Percentiles rank a stretch among this genome's conserved stretches.
Evolutionary conservation across 257 asterid species (phyloP).

Genomic region (Voacanga thouarsii): DNA sequence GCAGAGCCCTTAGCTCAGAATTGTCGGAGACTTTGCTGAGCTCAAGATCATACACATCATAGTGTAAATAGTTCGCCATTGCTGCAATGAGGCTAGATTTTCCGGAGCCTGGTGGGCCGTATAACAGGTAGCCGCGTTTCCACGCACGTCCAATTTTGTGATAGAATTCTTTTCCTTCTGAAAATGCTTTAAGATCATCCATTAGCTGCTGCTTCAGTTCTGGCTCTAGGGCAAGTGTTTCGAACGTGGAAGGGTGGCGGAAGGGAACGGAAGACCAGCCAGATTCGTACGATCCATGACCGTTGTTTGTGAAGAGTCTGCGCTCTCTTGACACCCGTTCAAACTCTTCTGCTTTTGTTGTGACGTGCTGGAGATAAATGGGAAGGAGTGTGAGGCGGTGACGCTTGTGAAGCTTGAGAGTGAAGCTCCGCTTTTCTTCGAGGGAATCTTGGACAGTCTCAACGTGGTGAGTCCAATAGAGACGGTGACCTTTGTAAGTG

Average conservation of each 20-base stretch:
- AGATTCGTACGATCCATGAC: constrained; percentile 42
- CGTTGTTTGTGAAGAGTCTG: constrained; percentile 49
- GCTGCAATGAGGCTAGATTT: constrained; percentile 67
- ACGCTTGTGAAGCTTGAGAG: constrained; percentile 47
- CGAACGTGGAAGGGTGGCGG: constrained; percentile 55
- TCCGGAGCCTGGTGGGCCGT: constrained; percentile 61
- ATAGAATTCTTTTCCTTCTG: constrained; percentile 39
- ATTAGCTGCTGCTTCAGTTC: constrained; percentile 35
- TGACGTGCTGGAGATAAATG: constrained; percentile 39
- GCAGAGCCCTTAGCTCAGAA: constrained; percentile 46
- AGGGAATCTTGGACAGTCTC: constrained; percentile 40
- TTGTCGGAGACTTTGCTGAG: constrained; percentile 41
- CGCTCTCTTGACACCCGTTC: constrained; percentile 46
- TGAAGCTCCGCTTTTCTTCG: constrained; percentile 50
- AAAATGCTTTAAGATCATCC: constrained; percentile 35
- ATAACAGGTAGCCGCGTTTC: constrained; percentile 56
- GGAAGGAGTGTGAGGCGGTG: constrained; percentile 24
- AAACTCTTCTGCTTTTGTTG: constrained; percentile 37
- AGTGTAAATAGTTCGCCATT: constrained; percentile 47
- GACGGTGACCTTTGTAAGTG: constrained; percentile 32
- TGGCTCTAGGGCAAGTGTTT: constrained; percentile 53
- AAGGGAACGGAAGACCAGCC: constrained; percentile 58
- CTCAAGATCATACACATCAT: constrained; percentile 58
- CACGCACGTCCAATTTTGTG: constrained; percentile 46
- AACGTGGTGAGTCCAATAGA: constrained; percentile 53